Base-by-base conservation (phyloP, 352 stramenopile genomes). In the Phytophthora chlamydospora region DNA sequence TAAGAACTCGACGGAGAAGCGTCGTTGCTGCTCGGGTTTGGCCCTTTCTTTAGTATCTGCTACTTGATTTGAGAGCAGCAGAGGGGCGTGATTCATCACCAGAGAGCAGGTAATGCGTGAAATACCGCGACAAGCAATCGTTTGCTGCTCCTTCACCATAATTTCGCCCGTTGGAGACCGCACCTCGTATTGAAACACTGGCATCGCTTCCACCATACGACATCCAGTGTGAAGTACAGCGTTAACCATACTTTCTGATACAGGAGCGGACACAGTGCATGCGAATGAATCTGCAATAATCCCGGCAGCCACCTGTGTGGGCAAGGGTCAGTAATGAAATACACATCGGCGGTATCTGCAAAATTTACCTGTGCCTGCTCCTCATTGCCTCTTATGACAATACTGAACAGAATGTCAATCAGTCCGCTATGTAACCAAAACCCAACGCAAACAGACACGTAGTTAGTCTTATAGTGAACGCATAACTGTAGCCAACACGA, bases 251-350 rank as follows among this genome's bases (percentile, higher is more conserved):
- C 35, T 61, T 36, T 68, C 52, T 0, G 66, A 50, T 2, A 66
- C 39, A 19, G 47, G 45, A 3, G 58, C 38, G 1, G 64, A 60
- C 16, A 52, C 48, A 33, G 57, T 77, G 48, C 48, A 75, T 27
- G 74, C 63, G n/a, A 90, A 82, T 3, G 69, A 80, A 55, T 93
- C 84, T 8, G 81, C 64, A 3, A 90, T 48, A 48, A 93, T 88
- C 32, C 75, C 76, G 42, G 76, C 74, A 34, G 80, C 78, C 14
- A 89, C 40, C 84, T 93, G 55, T 29, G 31, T 14, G 47, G 44
- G 0, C 31, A 41, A 66, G 38, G 19, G 36, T 54, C 19, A 63
- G 21, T 17, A 36, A 48, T 21, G 4, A 19, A 32, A 9, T 11
- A 31, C 32, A 38, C 17, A 27, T 40, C 3, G 12, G 13, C 12